These are phyloP conservation scores for Paramecium sonneborni DNA, from an alignment of 73 alveolate genomes.

Conservation along the genomic window DNA sequence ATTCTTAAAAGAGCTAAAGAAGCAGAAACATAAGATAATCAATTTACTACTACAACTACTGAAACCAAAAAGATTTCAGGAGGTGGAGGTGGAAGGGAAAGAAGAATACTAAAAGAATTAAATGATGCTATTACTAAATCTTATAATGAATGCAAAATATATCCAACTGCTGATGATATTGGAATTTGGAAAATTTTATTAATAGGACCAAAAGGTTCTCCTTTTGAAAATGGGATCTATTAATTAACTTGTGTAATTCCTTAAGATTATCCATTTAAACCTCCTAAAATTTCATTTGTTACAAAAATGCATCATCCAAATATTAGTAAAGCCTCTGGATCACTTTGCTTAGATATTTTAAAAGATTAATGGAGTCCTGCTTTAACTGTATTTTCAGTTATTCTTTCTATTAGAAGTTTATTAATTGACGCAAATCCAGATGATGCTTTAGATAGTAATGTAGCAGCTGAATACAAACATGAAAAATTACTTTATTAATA, in stretches of 20 bases:
- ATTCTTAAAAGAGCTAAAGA: not conserved
- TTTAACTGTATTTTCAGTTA: slow-evolving; percentile 23
- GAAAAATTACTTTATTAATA: not conserved
- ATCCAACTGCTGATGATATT: slow-evolving; percentile 63
- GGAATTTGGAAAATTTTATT: slow-evolving; percentile 61
- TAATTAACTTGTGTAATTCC: slow-evolving; percentile 58
- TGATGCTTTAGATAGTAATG: slow-evolving; percentile 69
- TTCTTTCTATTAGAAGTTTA: slow-evolving; percentile 57
- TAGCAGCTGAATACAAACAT: slow-evolving; percentile 63
- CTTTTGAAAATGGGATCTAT: slow-evolving; percentile 71
- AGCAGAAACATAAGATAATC: not conserved
- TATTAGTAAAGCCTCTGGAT: slow-evolving; percentile 56
- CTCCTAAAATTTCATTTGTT: slow-evolving; percentile 62
- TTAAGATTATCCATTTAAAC: slow-evolving; percentile 74
- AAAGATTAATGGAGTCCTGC: slow-evolving; percentile 68
- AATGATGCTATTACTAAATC: not conserved
- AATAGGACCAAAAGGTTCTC: slow-evolving; percentile 70
- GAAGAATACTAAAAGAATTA: slow-evolving; percentile 56
- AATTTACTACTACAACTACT: not conserved
- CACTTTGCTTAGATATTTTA: slow-evolving; percentile 62
- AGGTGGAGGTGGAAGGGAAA: not conserved
- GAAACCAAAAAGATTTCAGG: not conserved
- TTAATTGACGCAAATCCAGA: slow-evolving; percentile 65
- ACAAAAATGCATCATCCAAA: slow-evolving; percentile 71
- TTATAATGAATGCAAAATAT: not conserved